A percentile compares a stretch with the other conserved stretches of the same genome.
phyloP scores from a whole-genome alignment of 2,329 filamentous ascomycete genomes.

The Leptographium galeiforme region DNA sequence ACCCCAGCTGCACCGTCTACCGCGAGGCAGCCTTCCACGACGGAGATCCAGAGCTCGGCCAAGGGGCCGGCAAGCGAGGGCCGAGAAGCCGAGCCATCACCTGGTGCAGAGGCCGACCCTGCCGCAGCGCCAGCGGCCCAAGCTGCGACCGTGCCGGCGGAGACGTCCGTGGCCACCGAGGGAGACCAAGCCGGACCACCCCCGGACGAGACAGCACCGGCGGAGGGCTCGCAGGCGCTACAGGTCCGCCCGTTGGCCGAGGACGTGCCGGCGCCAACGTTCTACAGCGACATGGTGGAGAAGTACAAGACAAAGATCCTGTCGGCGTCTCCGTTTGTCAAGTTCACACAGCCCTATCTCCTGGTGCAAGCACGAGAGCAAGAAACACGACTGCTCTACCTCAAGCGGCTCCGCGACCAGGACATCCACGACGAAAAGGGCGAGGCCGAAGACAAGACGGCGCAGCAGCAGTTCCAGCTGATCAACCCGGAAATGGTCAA shows the following conservation, averaged over 20 bases:
- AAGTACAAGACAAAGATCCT: conserved; percentile 88
- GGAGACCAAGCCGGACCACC: not conserved
- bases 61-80: not conserved
- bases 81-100: not conserved
- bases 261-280: conserved; percentile 74
- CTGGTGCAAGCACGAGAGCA: conserved; percentile 86
- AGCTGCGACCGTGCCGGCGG: not conserved
- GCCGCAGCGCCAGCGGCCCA: not conserved
- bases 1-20: conserved; percentile 25
- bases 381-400: conserved; percentile 68
- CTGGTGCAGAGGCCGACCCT: not conserved
- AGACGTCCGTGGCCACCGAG: not conserved
- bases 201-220: not conserved
- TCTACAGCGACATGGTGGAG: conserved; percentile 88
- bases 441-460: conserved; percentile 45
- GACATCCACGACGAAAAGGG: conserved; percentile 36
- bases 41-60: not conserved
- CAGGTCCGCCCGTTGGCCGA: conserved; percentile 53
- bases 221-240: conserved; percentile 17
- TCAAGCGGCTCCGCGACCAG: conserved; percentile 73
- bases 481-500: conserved; percentile 96
- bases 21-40: conserved; percentile 18
- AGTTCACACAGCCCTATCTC: conserved; percentile 86
- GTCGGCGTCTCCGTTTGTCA: conserved; percentile 91
- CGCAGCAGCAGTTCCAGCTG: conserved; percentile 66